These are phyloP conservation scores for Kwoniella shivajii DNA, from an alignment of 1,284 basidiomycete genomes.

Conservation along the genomic window DNA sequence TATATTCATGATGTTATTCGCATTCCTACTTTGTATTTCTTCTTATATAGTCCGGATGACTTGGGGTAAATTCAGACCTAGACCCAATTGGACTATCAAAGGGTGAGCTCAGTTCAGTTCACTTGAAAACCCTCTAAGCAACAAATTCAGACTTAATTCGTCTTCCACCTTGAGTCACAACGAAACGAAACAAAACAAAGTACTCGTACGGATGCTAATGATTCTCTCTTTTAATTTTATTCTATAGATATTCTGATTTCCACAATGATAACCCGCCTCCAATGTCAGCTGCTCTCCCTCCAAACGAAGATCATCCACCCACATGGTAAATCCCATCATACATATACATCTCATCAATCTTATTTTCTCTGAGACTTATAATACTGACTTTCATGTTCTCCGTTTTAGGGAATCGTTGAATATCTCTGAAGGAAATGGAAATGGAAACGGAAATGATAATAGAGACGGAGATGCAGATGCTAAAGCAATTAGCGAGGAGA, in stretches of 20 bases:
- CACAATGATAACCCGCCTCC: slow-evolving; percentile 3
- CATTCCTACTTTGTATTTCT: slow-evolving; percentile 25
- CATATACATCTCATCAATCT: neutral
- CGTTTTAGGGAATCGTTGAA: slow-evolving; percentile 9
- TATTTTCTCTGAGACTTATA: neutral
- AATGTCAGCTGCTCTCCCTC: slow-evolving; percentile 23
- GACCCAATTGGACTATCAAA: slow-evolving; percentile 35
- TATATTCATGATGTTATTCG: slow-evolving; percentile 34
- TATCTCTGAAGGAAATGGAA: slow-evolving; percentile 7
- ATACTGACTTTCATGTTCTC: neutral
- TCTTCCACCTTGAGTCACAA: neutral
- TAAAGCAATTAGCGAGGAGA: slow-evolving; percentile 6
- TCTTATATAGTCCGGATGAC: slow-evolving; percentile 20
- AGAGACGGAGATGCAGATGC: neutral
- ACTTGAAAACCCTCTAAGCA: neutral
- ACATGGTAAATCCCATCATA: slow-evolving; percentile 27
- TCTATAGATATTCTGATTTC: slow-evolving; percentile 14
- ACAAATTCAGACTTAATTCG: neutral
- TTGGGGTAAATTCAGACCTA: slow-evolving; percentile 23
- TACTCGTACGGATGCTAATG: slow-evolving; percentile 7
- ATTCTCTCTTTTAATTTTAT: too few relatives aligned
- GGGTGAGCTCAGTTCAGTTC: slow-evolving; percentile 2
- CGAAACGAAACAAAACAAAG: neutral
- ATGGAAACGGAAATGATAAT: neutral
- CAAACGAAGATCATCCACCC: slow-evolving; percentile 26